Conservation (phyloP, 768 basidiomycete genomes). For the Leccinum broughii region DNA sequence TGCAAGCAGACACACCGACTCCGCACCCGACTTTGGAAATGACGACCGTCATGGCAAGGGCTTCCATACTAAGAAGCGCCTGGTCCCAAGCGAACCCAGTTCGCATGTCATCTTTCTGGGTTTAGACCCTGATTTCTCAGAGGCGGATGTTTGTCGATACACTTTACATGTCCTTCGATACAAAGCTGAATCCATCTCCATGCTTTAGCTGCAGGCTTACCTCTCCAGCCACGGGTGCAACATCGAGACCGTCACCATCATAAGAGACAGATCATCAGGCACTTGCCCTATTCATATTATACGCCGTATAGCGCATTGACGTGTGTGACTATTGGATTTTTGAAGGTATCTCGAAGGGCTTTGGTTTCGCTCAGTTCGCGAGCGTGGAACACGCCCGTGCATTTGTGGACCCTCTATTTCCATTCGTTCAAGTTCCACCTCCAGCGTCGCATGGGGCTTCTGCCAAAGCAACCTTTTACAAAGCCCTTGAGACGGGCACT, state of each 20-base stretch:
- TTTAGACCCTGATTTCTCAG: constrained; percentile 87
- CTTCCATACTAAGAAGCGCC: constrained; percentile 67
- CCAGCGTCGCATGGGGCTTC: constrained; percentile 86
- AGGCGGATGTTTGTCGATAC: constrained; percentile 79
- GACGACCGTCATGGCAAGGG: constrained; percentile 48
- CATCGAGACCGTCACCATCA: constrained; percentile 89
- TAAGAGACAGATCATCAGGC: constrained; percentile 96
- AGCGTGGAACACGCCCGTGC: constrained; percentile 83
- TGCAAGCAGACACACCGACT: constrained; percentile 29
- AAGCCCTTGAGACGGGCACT: constrained; percentile 67
- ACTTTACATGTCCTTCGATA: constrained; percentile 37
- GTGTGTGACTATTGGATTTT: constrained; percentile 62
- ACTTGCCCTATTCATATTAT: constrained; percentile 81
- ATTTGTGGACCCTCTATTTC: constrained; percentile 89
- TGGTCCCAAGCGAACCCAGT: constrained; percentile 82
- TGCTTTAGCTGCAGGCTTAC: constrained; percentile 73
- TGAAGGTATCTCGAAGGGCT: constrained; percentile 91
- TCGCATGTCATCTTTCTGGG: constrained; percentile 96
- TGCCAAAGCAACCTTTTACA: constrained; percentile 68
- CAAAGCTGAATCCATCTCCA: constrained; percentile 36
- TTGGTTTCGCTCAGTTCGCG: constrained; percentile 95
- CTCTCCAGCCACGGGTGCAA: constrained; percentile 70
- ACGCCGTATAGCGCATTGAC: constrained; percentile 70
- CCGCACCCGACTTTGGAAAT: constrained; percentile 48
- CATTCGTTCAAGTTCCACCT: constrained; percentile 90